phyloP scores from a whole-genome alignment of 1,139 yeast species.

The Taphrina populina region DNA sequence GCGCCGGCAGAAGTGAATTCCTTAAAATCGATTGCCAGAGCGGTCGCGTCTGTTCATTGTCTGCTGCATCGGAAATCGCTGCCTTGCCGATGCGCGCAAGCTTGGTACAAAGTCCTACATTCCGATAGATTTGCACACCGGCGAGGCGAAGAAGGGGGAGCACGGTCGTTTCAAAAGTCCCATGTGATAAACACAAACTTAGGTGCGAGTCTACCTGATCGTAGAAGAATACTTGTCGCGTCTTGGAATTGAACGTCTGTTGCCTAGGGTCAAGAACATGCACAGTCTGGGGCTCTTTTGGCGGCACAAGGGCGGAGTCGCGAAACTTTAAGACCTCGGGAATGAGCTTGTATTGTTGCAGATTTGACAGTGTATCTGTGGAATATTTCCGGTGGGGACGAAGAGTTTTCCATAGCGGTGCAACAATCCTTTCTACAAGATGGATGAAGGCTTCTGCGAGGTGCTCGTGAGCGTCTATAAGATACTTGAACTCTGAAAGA shows the following conservation, averaged over 20 bases:
- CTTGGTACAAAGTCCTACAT: slow-evolving; percentile 55
- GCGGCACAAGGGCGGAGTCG: slow-evolving; percentile 25
- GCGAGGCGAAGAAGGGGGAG: slow-evolving; percentile 55
- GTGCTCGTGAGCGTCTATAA: slow-evolving; percentile 58
- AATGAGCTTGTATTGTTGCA: slow-evolving; percentile 18
- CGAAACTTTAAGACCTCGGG: slow-evolving; percentile 30
- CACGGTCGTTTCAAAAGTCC: slow-evolving; percentile 53
- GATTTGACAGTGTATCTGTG: not conserved
- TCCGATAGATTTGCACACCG: slow-evolving; percentile 59
- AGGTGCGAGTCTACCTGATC: slow-evolving; percentile 43
- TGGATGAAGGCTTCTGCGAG: slow-evolving; percentile 54
- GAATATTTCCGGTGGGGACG: slow-evolving; percentile 31
- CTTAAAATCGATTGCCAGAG: slow-evolving; percentile 66
- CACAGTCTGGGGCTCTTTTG: not conserved
- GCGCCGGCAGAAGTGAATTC: slow-evolving; percentile 65
- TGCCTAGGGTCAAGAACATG: slow-evolving; percentile 16
- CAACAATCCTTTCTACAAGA: slow-evolving; percentile 54
- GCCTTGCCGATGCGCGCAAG: slow-evolving; percentile 59
- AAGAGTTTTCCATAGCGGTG: slow-evolving; percentile 51
- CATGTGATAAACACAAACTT: slow-evolving; percentile 42
- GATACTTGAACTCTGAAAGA: slow-evolving; percentile 61
- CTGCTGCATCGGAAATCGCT: slow-evolving; percentile 42
- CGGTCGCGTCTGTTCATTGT: slow-evolving; percentile 40
- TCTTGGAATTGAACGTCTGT: not conserved
- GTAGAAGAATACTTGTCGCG: slow-evolving; percentile 52